A percentile compares a stretch with the other conserved stretches of the same genome.
phyloP scores from a whole-genome alignment of 1,139 yeast genomes.

The Taphrina wiesneri region DNA sequence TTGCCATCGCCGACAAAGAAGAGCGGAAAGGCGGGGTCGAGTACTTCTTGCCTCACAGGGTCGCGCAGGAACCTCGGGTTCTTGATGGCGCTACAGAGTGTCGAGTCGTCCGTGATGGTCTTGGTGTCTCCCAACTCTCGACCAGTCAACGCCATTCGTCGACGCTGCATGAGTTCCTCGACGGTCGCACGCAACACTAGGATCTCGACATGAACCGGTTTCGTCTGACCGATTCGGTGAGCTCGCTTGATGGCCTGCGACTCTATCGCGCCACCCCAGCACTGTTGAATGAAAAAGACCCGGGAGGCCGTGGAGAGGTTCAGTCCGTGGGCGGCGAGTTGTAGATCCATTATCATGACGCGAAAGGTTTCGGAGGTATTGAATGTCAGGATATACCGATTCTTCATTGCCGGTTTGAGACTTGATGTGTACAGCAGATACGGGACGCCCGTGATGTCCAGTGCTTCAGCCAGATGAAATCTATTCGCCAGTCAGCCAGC shows the following conservation, averaged over 20 bases:
- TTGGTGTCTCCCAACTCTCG: constrained; percentile 22
- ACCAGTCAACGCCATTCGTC: constrained; percentile 30
- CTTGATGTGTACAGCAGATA: constrained; percentile 67
- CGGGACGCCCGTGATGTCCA: constrained; percentile 61
- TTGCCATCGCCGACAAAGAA: not conserved
- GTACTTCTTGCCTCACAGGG: not conserved
- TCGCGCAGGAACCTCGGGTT: not conserved
- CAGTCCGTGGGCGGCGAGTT: constrained; percentile 68
- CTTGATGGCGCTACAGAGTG: constrained; percentile 11
- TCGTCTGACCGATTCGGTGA: constrained; percentile 67
- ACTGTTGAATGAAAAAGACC: constrained; percentile 68
- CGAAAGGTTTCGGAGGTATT: constrained; percentile 54
- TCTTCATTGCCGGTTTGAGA: constrained; percentile 55
- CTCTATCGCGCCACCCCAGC: constrained; percentile 67
- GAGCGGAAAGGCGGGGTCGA: constrained; percentile 1
- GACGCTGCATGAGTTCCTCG: constrained; percentile 63
- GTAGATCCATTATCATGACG: constrained; percentile 64
- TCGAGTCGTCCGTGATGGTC: constrained; percentile 16
- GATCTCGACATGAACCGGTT: constrained; percentile 64
- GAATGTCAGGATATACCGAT: constrained; percentile 57
- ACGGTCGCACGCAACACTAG: constrained; percentile 60
- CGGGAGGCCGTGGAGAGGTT: constrained; percentile 68
- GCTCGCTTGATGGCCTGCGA: constrained; percentile 76
- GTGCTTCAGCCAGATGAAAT: constrained; percentile 62
- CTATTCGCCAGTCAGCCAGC: no score